phyloP scores from a whole-genome alignment of 2,329 filamentous ascomycete genomes.

The Trichoderma sp. region DNA sequence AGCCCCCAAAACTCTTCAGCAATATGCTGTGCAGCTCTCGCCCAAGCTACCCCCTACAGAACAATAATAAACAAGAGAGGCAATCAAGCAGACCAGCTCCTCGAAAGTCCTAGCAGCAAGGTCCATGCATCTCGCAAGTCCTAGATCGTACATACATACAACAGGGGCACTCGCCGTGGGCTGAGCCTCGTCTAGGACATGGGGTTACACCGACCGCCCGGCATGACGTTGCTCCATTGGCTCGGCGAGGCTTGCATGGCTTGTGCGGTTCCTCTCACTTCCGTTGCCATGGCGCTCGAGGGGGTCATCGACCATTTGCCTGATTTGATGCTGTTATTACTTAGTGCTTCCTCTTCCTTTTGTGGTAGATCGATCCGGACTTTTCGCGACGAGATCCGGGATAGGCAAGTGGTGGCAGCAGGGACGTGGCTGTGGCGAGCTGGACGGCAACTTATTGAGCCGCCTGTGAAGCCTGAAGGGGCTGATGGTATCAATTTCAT shows the following conservation, averaged over 20 bases:
- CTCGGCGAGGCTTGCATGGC: neutral
- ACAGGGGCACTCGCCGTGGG: neutral
- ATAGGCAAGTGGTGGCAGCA: neutral
- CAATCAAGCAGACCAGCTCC: neutral
- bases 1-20: no score
- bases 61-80: neutral
- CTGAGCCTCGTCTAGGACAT: neutral
- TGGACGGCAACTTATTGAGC: neutral
- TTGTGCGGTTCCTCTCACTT: slow-evolving; percentile 2
- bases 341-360: neutral
- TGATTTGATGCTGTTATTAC: neutral
- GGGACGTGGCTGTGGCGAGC: neutral
- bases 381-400: neutral
- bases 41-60: neutral
- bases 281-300: neutral
- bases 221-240: slow-evolving; percentile 17
- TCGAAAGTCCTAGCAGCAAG: slow-evolving; percentile 20
- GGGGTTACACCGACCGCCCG: slow-evolving; percentile 7
- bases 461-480: slow-evolving; percentile 6
- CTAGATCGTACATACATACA: slow-evolving; percentile 3
- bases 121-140: neutral
- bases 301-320: neutral
- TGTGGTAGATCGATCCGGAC: neutral
- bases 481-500: neutral
- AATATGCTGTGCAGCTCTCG: slow-evolving; percentile 3